Base-by-base conservation (phyloP, 192 early-diverging fungal genomes). In the Coemansia sp. region DNA sequence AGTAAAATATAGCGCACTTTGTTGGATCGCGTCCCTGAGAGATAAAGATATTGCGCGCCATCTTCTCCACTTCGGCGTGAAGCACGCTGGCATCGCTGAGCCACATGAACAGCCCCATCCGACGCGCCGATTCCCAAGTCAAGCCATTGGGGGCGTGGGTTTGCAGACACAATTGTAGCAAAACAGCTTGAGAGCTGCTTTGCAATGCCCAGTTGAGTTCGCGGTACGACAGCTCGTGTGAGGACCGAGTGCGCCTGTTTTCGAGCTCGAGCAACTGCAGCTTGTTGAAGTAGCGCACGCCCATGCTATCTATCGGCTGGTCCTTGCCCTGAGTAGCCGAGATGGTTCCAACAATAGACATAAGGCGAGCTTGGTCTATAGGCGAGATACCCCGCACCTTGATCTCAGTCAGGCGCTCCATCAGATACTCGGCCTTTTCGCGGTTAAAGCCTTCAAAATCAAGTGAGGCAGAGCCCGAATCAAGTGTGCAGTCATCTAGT, bases 41-140 rank as follows among this genome's bases (percentile, higher is more conserved):
- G 51, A 88, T 85, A 83, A 93, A 97, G 18, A 90, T 91, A 62
- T 94, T 95, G 50, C 94, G 87, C 1, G 95, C 97, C 69, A 99
- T 91, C 34, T 85, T 75, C 65, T 95, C 94, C 69, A 97, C 83
- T 71, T 89, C 86, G 9, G 86, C 79, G 37, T 84, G 75, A 79
- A 96, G 74, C 5, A 81, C 83, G 28, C 88, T 89, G 45, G 81
- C 79, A 62, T 92, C 91, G 16, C 85, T 84, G 45, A 98, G 82
- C 96, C 95, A 98, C 23, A 91, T 84, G 60, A 90, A 92, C 36
- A 95, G 72, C 26, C 96, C 96, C 38, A 95, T 84, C 2, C 87
- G 82, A 51, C 87, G 87, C 1, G 93, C 95, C 31, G 92, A 88
- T 24, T 79, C 76, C 95, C 96, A 97, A 13, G 87, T 76, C 34